phyloP scores from a whole-genome alignment of 139 green algal genomes.

The Monoraphidium neglectum region DNA sequence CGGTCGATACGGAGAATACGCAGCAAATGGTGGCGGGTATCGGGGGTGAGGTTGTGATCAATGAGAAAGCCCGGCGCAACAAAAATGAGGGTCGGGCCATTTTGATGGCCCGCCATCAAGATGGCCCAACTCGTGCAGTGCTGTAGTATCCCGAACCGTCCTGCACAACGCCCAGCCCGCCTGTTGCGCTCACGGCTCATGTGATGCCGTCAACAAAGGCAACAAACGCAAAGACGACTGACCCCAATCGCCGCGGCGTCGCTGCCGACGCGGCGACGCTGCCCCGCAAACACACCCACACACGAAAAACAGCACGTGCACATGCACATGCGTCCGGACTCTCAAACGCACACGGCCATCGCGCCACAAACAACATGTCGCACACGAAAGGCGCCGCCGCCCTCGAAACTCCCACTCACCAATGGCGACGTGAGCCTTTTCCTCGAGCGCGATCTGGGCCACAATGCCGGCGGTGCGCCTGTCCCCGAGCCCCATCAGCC shows the following conservation, averaged over 20 bases:
- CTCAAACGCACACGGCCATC: background rate
- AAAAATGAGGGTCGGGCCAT: no score
- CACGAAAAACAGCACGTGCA: background rate
- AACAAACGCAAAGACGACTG: no score
- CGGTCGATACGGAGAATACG: background rate
- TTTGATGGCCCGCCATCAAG: no score
- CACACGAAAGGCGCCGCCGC: background rate
- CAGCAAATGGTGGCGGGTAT: no score
- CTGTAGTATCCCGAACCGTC: no score
- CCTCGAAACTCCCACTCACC: slow-evolving; percentile 30
- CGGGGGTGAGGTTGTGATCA: no score
- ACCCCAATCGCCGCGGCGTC: background rate
- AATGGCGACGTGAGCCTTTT: slow-evolving; percentile 78
- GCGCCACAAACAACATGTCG: background rate
- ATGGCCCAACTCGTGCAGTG: no score
- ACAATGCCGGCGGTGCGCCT: slow-evolving; percentile 70
- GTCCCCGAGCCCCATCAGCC: slow-evolving; percentile 71
- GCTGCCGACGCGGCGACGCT: background rate
- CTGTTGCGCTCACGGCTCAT: no score
- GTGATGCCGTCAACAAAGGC: no score
- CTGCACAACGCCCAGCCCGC: no score
- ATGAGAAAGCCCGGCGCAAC: no score
- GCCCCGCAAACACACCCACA: background rate
- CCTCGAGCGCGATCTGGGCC: slow-evolving; percentile 67
- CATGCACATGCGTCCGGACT: background rate